Percentiles rank a stretch among this genome's conserved stretches.
These are phyloP conservation scores for Hemileccinum impolitum DNA, from an alignment of 768 basidiomycete genomes.

Conservation along the genomic window DNA sequence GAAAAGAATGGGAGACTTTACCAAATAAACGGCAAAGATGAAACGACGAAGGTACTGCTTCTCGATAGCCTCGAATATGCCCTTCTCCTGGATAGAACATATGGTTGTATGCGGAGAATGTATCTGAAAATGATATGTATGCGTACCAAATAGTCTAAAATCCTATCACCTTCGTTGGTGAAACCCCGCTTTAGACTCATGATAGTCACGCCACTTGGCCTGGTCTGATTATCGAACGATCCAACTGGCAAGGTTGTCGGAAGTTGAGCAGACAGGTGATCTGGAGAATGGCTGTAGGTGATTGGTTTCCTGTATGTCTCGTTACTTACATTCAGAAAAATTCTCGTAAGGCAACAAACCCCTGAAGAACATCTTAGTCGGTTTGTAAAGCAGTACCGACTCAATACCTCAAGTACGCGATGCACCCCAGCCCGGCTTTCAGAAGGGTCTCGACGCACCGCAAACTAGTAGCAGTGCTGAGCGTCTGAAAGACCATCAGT, in stretches of 20 bases:
- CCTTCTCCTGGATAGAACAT: slow-evolving; percentile 57
- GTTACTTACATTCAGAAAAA: slow-evolving; percentile 57
- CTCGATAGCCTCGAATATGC: slow-evolving; percentile 83
- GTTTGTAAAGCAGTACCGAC: background rate
- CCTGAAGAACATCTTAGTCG: slow-evolving; percentile 35
- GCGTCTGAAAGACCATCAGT: slow-evolving; percentile 34
- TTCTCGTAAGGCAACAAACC: slow-evolving; percentile 78
- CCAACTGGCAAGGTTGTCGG: slow-evolving; percentile 30
- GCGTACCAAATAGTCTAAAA: slow-evolving; percentile 76
- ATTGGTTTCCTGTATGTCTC: background rate
- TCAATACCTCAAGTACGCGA: slow-evolving; percentile 66
- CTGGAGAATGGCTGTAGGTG: slow-evolving; percentile 8
- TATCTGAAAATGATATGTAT: slow-evolving; percentile 14
- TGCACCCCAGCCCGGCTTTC: slow-evolving; percentile 69
- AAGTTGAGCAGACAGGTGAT: slow-evolving; percentile 30
- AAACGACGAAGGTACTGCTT: slow-evolving; percentile 83
- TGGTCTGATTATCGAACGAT: slow-evolving; percentile 37
- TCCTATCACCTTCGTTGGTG: slow-evolving; percentile 77
- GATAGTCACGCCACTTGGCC: slow-evolving; percentile 63
- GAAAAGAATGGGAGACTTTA: slow-evolving; percentile 23
- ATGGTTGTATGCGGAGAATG: slow-evolving; percentile 4
- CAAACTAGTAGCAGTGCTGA: slow-evolving; percentile 59
- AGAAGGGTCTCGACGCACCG: slow-evolving; percentile 70
- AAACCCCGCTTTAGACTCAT: slow-evolving; percentile 73
- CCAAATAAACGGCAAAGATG: slow-evolving; percentile 82